Base-by-base conservation (phyloP, 202 grass and related monocot genomes). In the Bolboschoenoplectus hybrid region DNA sequence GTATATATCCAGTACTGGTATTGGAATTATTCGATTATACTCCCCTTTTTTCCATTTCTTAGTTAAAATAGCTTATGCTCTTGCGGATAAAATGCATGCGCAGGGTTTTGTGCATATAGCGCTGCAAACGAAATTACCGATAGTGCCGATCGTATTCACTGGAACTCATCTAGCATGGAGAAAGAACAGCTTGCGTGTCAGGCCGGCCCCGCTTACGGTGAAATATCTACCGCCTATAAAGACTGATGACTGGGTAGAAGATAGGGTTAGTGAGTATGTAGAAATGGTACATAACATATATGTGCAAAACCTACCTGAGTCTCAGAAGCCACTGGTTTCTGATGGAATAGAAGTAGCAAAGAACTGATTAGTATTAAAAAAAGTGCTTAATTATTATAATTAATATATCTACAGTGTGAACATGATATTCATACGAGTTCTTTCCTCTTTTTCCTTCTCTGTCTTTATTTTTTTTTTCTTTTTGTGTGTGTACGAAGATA, bases 131-230 rank as follows among this genome's bases (percentile, higher is more conserved):
- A 73, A 51, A 55, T 62, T 93, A 79, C 91, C 91, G 1, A 79
- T 93, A 20, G 74, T 91, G 0, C 87, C 82, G 2, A 91, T 93
- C 7, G 87, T 93, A 32, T 63, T 91, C 11, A 88, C 80, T 1
- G 86, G 88, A 41, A 90, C 82, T 32, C 88, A 90, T 76, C 89
- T 85, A 36, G 89, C 89, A 19, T 93, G 91, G 91, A 89, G 77
- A 80, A 93, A 89, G 82, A 63, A 49, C 85, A 87, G 87, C 80
- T 76, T 89, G 16, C 56, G 63, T 60, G 89, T 91, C 43, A 78
- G 89, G 7, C 85, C 87, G 5, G 58, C 58, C 13, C 87, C 89
- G 7, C 85, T 93, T 46, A 87, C 89, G n/a, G 85, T 87, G 26
- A 91, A 89, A 79, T 52, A 84, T 58, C 85, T 93, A 50, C 87